Conservation (phyloP, 768 basidiomycete genomes). For the Rhodocollybia butyracea region DNA sequence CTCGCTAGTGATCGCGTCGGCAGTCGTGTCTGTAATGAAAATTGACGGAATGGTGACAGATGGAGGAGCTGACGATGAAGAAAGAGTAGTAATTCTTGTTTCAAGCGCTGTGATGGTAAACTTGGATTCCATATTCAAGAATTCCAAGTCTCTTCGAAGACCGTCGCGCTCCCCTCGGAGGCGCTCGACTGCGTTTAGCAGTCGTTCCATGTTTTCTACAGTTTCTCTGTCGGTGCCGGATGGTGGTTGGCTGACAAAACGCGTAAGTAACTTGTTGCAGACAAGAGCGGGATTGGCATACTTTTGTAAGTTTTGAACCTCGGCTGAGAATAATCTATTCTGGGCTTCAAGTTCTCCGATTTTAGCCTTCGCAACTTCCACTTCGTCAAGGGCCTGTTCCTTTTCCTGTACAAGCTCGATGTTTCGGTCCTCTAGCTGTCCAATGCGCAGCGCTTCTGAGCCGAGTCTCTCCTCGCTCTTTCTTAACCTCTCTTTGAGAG, state of each 20-base stretch:
- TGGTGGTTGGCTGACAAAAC: neutral
- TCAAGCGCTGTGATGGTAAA: constrained; percentile 61
- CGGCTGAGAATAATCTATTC: constrained; percentile 20
- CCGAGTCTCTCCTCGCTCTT: constrained; percentile 36
- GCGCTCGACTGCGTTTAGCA: constrained; percentile 63
- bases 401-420: constrained; percentile 51
- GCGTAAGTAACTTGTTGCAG: neutral
- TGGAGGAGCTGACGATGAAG: constrained; percentile 14
- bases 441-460: constrained; percentile 36
- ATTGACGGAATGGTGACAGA: neutral
- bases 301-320: constrained; percentile 15
- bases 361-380: constrained; percentile 34
- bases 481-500: constrained; percentile 38
- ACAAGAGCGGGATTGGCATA: neutral
- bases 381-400: constrained; percentile 43
- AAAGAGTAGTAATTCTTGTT: constrained; percentile 38
- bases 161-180: constrained; percentile 64
- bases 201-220: constrained; percentile 45
- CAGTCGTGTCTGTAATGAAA: too few species aligned
- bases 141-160: constrained; percentile 61
- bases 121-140: constrained; percentile 63
- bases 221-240: constrained; percentile 23
- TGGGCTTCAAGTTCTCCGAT: constrained; percentile 22
- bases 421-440: constrained; percentile 39
- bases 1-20: neutral